Percentiles rank a stretch among this genome's conserved stretches.
Evolutionary conservation across 2,329 filamentous ascomycete species (phyloP).

Genomic region (Geosmithia putterillii): DNA sequence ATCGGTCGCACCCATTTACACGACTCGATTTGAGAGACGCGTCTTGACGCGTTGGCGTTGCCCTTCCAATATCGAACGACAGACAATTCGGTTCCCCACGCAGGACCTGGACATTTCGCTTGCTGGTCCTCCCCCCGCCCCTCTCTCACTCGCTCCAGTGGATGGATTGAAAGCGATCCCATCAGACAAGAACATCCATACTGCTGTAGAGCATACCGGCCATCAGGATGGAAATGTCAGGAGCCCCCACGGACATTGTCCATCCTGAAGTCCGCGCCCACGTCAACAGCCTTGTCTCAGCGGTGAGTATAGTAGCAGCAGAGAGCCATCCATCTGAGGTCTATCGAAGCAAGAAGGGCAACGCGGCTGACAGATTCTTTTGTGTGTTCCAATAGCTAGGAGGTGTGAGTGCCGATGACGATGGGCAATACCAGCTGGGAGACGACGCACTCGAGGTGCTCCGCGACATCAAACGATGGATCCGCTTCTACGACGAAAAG

Average conservation of each 20-base stretch:
- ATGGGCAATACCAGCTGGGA: slow-evolving; percentile 76
- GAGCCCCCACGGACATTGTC: slow-evolving; percentile 48
- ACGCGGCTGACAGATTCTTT: neutral
- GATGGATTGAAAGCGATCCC: neutral
- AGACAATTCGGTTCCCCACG: slow-evolving; percentile 1
- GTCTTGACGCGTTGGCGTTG: slow-evolving; percentile 9
- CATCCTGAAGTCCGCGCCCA: slow-evolving; percentile 90
- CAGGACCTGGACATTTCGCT: neutral
- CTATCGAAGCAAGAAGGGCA: neutral
- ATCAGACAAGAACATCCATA: neutral
- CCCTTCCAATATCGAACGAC: neutral
- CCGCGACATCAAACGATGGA: slow-evolving; percentile 89
- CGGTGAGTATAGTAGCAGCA: slow-evolving; percentile 43
- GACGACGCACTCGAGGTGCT: slow-evolving; percentile 88
- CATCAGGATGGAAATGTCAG: slow-evolving; percentile 38
- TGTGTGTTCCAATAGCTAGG: slow-evolving; percentile 51
- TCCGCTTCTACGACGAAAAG: slow-evolving; percentile 89
- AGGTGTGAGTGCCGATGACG: slow-evolving; percentile 66
- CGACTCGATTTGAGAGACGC: slow-evolving; percentile 1
- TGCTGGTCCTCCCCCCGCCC: neutral
- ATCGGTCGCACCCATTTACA: slow-evolving; percentile 4
- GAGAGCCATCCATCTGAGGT: neutral
- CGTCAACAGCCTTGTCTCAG: slow-evolving; percentile 86
- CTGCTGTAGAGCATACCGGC: neutral
- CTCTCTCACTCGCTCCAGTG: neutral